Percentiles rank a stretch among this genome's conserved stretches.
phyloP scores from a whole-genome alignment of 768 basidiomycete species.

The Coprinellus micaceus region DNA sequence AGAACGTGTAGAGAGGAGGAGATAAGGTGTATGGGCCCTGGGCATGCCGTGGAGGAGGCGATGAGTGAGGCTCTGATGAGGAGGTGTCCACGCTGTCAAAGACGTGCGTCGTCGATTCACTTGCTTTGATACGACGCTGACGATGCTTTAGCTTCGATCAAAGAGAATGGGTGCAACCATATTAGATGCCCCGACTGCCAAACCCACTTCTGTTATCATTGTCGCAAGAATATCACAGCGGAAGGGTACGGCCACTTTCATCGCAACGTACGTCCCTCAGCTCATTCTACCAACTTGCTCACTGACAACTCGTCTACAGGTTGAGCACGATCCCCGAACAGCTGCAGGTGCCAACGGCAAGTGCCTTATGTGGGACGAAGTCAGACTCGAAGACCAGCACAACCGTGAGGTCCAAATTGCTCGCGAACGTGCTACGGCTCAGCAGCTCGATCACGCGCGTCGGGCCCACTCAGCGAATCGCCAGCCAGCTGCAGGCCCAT shows the following conservation, averaged over 20 bases:
- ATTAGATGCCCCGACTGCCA: not conserved
- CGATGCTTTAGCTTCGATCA: not conserved
- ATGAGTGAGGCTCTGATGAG: not conserved
- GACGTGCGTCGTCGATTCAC: not conserved
- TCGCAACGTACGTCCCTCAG: not conserved
- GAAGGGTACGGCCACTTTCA: not conserved
- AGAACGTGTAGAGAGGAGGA: not conserved
- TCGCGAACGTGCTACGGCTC: not conserved
- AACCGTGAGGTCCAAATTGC: not conserved
- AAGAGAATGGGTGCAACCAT: not conserved
- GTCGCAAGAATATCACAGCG: not conserved
- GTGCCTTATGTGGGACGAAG: not conserved
- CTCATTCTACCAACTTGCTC: not conserved
- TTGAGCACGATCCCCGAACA: not conserved
- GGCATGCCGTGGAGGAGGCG: not conserved
- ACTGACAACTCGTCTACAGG: not conserved
- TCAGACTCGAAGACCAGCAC: not conserved
- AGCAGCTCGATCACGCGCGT: no score
- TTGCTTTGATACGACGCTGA: no score
- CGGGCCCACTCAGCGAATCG: no score
- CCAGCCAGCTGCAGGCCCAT: no score
- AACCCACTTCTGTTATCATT: not conserved
- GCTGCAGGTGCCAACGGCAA: not conserved
- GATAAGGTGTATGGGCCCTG: not conserved
- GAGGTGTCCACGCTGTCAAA: not conserved